Conservation (phyloP, 1,139 yeast genomes). For the Zygosaccharomyces sapae region DNA sequence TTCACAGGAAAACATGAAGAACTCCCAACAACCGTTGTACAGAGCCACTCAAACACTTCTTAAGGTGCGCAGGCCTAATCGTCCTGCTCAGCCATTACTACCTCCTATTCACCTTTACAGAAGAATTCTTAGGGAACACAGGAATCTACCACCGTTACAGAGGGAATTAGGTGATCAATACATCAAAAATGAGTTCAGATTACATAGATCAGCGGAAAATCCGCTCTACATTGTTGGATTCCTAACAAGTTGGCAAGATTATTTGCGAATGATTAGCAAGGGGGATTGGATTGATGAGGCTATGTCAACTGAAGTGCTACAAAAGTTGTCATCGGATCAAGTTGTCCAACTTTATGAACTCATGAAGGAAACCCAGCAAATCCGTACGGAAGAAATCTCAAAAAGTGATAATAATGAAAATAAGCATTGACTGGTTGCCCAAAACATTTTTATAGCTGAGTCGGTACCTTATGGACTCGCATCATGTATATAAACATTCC, state of each 20-base stretch:
- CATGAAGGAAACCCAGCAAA: slow-evolving; percentile 56
- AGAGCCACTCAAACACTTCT: slow-evolving; percentile 12
- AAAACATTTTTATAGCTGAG: neutral
- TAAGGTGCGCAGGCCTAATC: slow-evolving; percentile 16
- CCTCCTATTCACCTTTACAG: slow-evolving; percentile 81
- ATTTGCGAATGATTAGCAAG: slow-evolving; percentile 64
- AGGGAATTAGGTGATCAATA: slow-evolving; percentile 83
- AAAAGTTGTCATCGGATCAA: slow-evolving; percentile 88
- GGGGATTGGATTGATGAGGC: slow-evolving; percentile 74
- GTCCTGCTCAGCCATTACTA: slow-evolving; percentile 53
- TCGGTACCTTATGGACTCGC: neutral
- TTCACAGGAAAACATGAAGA: slow-evolving; percentile 1
- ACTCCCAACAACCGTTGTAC: neutral
- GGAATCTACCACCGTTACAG: slow-evolving; percentile 59
- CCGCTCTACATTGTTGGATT: slow-evolving; percentile 93
- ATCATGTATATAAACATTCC: neutral
- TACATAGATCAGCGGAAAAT: slow-evolving; percentile 78
- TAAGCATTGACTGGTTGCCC: neutral
- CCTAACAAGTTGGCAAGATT: slow-evolving; percentile 91
- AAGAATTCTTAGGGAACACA: slow-evolving; percentile 76
- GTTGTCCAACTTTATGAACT: slow-evolving; percentile 74
- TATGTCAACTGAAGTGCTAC: slow-evolving; percentile 60
- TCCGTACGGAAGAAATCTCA: slow-evolving; percentile 14
- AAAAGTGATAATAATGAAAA: neutral
- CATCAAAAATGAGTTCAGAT: slow-evolving; percentile 82